Conservation (phyloP, 768 basidiomycete genomes). For the Cubamyces lactineus region DNA sequence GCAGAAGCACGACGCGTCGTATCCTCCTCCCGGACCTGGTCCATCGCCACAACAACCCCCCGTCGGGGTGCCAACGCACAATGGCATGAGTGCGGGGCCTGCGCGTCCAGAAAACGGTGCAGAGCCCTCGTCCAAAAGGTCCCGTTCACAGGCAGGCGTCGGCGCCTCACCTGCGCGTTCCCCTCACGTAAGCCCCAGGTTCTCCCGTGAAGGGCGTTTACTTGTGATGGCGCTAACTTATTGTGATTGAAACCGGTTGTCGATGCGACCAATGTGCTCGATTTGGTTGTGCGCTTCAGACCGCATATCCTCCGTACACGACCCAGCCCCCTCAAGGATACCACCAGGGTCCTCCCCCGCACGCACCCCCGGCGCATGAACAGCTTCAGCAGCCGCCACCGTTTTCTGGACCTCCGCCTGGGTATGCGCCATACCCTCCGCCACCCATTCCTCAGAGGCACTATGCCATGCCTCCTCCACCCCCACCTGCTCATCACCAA, state of each 20-base stretch:
- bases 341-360: constrained; percentile 43
- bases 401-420: constrained; percentile 35
- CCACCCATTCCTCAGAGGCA: constrained; percentile 28
- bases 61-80: constrained; percentile 23
- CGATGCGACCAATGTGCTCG: constrained; percentile 18
- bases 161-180: constrained; percentile 51
- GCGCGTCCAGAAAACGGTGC: constrained; percentile 29
- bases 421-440: constrained; percentile 33
- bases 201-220: constrained; percentile 28
- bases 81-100: constrained; percentile 25
- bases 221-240: constrained; percentile 25
- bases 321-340: constrained; percentile 43
- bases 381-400: constrained; percentile 44
- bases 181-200: constrained; percentile 49
- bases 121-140: constrained; percentile 24
- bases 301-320: constrained; percentile 45
- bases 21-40: constrained; percentile 52
- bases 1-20: constrained; percentile 54
- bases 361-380: constrained; percentile 44
- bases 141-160: constrained; percentile 32
- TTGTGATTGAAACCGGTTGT: constrained; percentile 24
- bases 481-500: constrained; percentile 30
- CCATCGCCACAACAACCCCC: constrained; percentile 36
- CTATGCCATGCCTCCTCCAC: constrained; percentile 25
- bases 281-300: constrained; percentile 28